Evolutionary conservation across 208 protist genomes (phyloP).

Genomic region (Crithidia mellificae): DNA sequence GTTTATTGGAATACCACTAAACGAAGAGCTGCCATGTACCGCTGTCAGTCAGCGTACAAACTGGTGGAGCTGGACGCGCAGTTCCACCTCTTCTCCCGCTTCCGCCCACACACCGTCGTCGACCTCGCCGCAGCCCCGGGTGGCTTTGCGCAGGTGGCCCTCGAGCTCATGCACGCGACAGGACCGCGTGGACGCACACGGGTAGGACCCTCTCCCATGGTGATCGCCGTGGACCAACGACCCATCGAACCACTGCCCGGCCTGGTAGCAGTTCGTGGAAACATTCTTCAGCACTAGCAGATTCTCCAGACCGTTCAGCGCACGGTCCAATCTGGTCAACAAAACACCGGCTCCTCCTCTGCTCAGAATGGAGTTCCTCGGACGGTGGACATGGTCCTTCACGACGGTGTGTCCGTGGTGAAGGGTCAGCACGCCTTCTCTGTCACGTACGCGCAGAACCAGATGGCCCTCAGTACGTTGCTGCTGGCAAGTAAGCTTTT

Average conservation of each 20-base stretch:
- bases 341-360: not conserved
- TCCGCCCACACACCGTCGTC: conserved; percentile 42
- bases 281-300: conserved; percentile 53
- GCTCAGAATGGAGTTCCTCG: not conserved
- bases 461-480: conserved; percentile 69
- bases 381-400: conserved; percentile 54
- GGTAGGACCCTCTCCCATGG: conserved; percentile 25
- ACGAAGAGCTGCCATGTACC: too few species aligned
- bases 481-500: conserved; percentile 62
- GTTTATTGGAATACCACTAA: too few species aligned
- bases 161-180: conserved; percentile 48
- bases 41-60: conserved; percentile 69
- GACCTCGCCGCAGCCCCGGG: conserved; percentile 77
- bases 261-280: conserved; percentile 36
- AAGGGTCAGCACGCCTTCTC: conserved; percentile 60
- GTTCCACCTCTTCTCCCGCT: conserved; percentile 43
- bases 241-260: conserved; percentile 48
- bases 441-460: conserved; percentile 75
- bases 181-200: not conserved
- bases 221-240: conserved; percentile 68
- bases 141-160: conserved; percentile 69
- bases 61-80: conserved; percentile 59
- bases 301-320: conserved; percentile 25
- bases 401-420: conserved; percentile 78
- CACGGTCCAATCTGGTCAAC: not conserved